Evolutionary conservation across 1,284 basidiomycete genomes (phyloP).

Genomic region (Tilletia indica): DNA sequence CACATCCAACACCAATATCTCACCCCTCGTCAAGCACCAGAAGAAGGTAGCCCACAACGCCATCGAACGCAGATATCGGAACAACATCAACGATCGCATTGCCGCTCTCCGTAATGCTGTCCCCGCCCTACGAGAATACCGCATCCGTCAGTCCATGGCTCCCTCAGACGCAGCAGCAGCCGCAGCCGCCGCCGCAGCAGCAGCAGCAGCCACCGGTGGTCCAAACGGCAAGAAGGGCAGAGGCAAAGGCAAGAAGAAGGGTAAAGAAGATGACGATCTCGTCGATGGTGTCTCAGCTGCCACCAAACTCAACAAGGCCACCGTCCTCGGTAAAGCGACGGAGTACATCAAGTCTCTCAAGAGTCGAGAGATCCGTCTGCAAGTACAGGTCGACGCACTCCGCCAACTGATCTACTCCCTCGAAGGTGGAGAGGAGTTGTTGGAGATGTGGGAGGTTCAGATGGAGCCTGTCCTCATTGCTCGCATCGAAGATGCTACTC

Average conservation of each 20-base stretch:
- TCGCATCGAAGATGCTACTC: conserved; percentile 30
- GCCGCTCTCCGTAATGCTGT: conserved; percentile 68
- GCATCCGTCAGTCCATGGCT: conserved; percentile 24
- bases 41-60: conserved; percentile 54
- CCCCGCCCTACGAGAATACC: conserved; percentile 66
- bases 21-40: conserved; percentile 17
- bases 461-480: conserved; percentile 44
- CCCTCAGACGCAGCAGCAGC: neutral
- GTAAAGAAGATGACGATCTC: conserved; percentile 41
- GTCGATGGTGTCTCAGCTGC: conserved; percentile 54
- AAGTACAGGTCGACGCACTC: conserved; percentile 44
- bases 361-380: conserved; percentile 43
- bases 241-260: conserved; percentile 41
- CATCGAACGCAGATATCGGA: conserved; percentile 52
- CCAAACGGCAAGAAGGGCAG: conserved; percentile 31
- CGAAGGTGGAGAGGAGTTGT: conserved; percentile 51
- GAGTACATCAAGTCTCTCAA: conserved; percentile 55
- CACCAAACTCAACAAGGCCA: conserved; percentile 55
- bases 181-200: neutral
- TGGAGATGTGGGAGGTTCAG: conserved; percentile 47
- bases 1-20: neutral
- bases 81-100: conserved; percentile 55
- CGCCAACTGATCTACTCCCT: conserved; percentile 46
- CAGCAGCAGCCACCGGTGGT: neutral
- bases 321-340: conserved; percentile 52